These are phyloP conservation scores for Blastobotrys raffinosifermentans DNA, from an alignment of 1,139 yeast genomes.

Conservation along the genomic window DNA sequence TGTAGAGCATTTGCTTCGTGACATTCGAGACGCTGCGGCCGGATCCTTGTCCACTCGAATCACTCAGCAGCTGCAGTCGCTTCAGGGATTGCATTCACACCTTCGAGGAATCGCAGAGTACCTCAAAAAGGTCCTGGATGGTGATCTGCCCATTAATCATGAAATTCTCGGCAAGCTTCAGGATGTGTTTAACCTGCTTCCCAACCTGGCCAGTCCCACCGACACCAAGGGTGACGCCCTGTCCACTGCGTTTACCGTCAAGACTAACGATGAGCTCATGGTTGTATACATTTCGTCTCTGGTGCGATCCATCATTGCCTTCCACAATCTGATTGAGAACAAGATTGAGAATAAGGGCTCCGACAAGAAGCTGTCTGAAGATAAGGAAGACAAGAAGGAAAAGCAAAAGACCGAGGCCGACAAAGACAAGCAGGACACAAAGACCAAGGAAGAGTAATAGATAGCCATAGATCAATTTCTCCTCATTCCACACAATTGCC, in stretches of 20 bases:
- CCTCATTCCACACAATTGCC: too few species aligned
- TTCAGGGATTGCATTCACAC: constrained; percentile 79
- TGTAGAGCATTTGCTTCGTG: constrained; percentile 91
- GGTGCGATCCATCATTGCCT: constrained; percentile 91
- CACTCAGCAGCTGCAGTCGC: constrained; percentile 82
- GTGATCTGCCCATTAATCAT: constrained; percentile 81
- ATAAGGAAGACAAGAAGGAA: too few species aligned
- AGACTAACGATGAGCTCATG: constrained; percentile 96
- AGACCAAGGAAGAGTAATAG: too few species aligned
- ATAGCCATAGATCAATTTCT: too few species aligned
- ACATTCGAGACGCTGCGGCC: constrained; percentile 93
- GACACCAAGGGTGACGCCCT: constrained; percentile 33
- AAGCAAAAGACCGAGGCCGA: too few species aligned
- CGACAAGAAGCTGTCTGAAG: constrained; percentile 10
- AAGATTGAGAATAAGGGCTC: constrained; percentile 64
- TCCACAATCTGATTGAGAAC: constrained; percentile 94
- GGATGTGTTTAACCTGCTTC: constrained; percentile 88
- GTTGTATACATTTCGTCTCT: constrained; percentile 81
- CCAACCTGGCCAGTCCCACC: constrained; percentile 55
- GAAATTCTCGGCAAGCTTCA: constrained; percentile 87
- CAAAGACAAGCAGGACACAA: too few species aligned
- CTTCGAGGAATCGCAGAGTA: constrained; percentile 74
- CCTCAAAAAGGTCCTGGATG: constrained; percentile 65
- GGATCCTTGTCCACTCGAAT: constrained; percentile 83
- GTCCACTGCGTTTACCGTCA: constrained; percentile 76